Evolutionary conservation across 2,329 filamentous ascomycete genomes (phyloP), one percentile per base, ranked within the genome.

Genomic region (Phialemonium atrogriseum): DNA sequence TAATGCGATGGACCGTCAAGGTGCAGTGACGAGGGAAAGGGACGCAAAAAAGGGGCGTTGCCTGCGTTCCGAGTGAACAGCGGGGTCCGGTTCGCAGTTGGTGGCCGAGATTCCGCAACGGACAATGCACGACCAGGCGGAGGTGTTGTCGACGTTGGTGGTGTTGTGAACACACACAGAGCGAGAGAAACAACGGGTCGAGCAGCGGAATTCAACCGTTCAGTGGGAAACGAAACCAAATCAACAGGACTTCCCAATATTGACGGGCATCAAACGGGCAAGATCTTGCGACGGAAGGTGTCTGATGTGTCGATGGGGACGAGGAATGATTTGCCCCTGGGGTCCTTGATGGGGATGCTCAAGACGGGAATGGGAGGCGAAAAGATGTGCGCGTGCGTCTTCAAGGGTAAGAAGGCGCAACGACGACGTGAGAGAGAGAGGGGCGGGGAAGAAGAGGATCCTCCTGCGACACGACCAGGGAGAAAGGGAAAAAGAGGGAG

Each of bases 191-290:
- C 48, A 52, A 55, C 48, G 50, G 52, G 45, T 46, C n/a, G n/a
- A n/a, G n/a, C 49, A 49, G 54, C 50, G 47, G 43, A 44, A 63
- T 60, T 59, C 60, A 56, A 56, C 38, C 32, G 37, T 27, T 45
- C 52, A 49, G 54, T 55, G 46, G 55, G 56, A 58, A 63, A 63
- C 58, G 52, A 58, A 48, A 46, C 46, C 43, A n/a, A 46, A 47
- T 51, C 42, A 47, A 52, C 43, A 50, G 42, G 40, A 43, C 39
- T 45, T 49, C 47, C 44, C 42, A 49, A 38, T 44, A 47, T 45
- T 43, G 40, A 45, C 43, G 52, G 27, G 40, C 46, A 51, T 54
- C 49, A 50, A 50, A 50, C 45, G 45, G 44, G 37, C 41, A 45
- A 43, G 34, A 43, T 30, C 40, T 45, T 56, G 52, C 51, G 53